These are phyloP conservation scores for Trametes villosa DNA, from an alignment of 768 basidiomycete genomes.

Conservation along the genomic window DNA sequence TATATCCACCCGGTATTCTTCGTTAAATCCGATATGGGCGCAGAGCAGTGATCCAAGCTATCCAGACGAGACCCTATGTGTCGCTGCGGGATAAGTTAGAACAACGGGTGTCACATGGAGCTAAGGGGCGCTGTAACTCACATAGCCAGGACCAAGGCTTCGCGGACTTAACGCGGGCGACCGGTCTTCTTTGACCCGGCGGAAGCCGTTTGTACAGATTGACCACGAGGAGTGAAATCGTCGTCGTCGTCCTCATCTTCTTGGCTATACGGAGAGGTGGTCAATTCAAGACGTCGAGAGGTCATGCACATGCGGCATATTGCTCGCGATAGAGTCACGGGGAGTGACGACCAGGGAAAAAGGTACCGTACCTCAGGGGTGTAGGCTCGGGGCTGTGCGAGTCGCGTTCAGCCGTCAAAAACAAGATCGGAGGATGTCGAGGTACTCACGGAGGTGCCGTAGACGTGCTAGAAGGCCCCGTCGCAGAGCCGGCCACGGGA, in stretches of 20 bases:
- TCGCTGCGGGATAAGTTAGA: no score
- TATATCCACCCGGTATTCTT: no score
- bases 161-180: constrained; percentile 8
- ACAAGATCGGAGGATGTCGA: no score
- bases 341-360: no score
- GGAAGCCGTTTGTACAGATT: background rate
- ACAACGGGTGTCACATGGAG: no score
- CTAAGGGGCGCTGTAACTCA: background rate
- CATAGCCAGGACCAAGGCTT: background rate
- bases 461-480: background rate
- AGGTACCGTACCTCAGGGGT: background rate
- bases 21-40: no score
- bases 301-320: no score
- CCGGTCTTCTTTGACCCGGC: constrained; percentile 8
- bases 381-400: background rate
- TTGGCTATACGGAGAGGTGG: background rate
- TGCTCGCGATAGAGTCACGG: background rate
- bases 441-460: background rate
- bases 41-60: no score
- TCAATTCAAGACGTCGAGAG: no score
- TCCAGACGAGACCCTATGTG: no score
- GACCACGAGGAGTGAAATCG: constrained; percentile 13
- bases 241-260: constrained; percentile 7
- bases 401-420: background rate
- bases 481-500: background rate